Base-by-base conservation (phyloP, 2,329 filamentous ascomycete genomes). In the Talaromyces sp. region DNA sequence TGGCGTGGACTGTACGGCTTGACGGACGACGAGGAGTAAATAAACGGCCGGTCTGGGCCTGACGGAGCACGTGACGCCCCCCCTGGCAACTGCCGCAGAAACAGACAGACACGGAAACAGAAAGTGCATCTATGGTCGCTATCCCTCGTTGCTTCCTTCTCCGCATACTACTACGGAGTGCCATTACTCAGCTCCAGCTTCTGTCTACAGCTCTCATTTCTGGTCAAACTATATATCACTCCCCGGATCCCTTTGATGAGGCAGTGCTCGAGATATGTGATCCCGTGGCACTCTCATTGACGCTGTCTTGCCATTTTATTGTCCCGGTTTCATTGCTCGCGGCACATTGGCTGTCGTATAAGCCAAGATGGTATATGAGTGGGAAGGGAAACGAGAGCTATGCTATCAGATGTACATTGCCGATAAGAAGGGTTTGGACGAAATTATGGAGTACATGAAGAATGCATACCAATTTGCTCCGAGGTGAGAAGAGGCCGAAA, bases 391-490 rank as follows among this genome's bases (percentile, higher is more conserved):
- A 74, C 81, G 84, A 69, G 82, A 84, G 46, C 81, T 86, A 67
- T 88, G 85, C 77, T 87, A 84, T 73, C 84, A 85, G 67, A 84
- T 95, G 70, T 95, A 92, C 70, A 90, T 93, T 68, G 84, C 87
- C 64, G 88, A 95, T 77, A 86, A 86, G 68, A 88, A 84, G 77
- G 84, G 86, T 44, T 78, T 93, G 63, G 86, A 89, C 69, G 87
- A 93, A 67, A 88, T 95, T 46, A 89, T 91, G 80, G 82, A 87
- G 28, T 86, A 87, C 70, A 88, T 92, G 82, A 85, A 82, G 66
- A 79, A 79, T 62, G 79, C 82, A 63, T 81, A 88, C 78, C 82
- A 85, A 65, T 92, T 92, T 75, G 81, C 85, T 33, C 89, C 90
- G 23, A 90, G 87, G 88, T 90, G 80, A 74, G 50, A 54, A 81